These are phyloP conservation scores for Patellaria atrata DNA, from an alignment of 495 filamentous ascomycete genomes.

Conservation along the genomic window DNA sequence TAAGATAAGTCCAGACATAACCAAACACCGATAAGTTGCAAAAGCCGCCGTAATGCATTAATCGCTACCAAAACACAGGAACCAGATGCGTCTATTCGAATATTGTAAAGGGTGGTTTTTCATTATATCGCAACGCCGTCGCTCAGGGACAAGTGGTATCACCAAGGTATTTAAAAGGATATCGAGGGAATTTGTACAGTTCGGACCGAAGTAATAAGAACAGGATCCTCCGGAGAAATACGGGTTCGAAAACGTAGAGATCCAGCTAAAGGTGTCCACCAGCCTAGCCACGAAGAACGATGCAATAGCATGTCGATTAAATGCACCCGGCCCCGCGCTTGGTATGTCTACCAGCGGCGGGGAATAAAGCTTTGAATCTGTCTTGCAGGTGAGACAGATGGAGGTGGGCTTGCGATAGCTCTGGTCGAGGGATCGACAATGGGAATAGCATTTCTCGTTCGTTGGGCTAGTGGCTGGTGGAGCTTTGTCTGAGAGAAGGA, in stretches of 20 bases:
- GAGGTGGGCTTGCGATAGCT: conserved; percentile 79
- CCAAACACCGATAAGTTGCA: conserved; percentile 19
- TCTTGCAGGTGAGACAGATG: conserved; percentile 72
- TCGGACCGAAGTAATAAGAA: conserved; percentile 11
- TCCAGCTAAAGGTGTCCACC: conserved; percentile 20
- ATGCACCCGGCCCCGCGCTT: conserved; percentile 13
- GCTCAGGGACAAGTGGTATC: conserved; percentile 21
- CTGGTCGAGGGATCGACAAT: conserved; percentile 96
- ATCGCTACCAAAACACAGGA: conserved; percentile 14
- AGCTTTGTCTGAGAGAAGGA: conserved; percentile 50
- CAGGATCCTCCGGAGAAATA: conserved; percentile 19
- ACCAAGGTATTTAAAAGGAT: conserved; percentile 19
- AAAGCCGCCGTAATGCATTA: conserved; percentile 20
- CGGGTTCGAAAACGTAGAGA: conserved; percentile 16
- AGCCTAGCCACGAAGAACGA: conserved; percentile 24
- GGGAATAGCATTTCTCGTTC: conserved; percentile 89
- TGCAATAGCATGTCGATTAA: conserved; percentile 18
- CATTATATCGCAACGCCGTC: conserved; percentile 23
- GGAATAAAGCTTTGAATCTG: conserved; percentile 46
- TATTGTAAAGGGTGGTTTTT: conserved; percentile 10
- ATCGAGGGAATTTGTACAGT: conserved; percentile 22
- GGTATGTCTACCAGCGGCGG: conserved; percentile 43
- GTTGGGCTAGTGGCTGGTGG: conserved; percentile 74
- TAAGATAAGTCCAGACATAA: no score
- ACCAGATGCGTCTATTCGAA: conserved; percentile 20